Percentiles rank a stretch among this genome's conserved stretches.
phyloP scores from a whole-genome alignment of 306 rosid genomes.

The Vachellia collinsii region DNA sequence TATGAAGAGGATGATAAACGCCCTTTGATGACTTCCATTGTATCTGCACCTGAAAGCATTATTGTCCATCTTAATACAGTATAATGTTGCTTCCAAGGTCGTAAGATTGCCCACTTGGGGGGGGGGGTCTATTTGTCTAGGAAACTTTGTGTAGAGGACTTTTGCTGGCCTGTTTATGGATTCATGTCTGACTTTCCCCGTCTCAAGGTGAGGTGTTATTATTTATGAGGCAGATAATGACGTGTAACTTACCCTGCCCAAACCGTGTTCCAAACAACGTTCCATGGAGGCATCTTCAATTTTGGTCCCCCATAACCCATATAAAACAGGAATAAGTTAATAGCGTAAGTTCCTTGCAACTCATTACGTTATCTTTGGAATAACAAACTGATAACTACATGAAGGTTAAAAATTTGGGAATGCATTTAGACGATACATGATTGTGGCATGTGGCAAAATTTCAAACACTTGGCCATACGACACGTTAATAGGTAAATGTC shows the following conservation, averaged over 20 bases:
- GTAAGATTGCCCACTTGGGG: conserved; percentile 27
- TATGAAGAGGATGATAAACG: conserved; percentile 94
- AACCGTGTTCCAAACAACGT: not conserved
- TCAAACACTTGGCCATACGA: not conserved
- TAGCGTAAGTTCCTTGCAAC: not conserved
- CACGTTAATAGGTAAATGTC: not conserved
- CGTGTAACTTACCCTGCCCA: not conserved
- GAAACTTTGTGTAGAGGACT: conserved; percentile 10
- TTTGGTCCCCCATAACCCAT: not conserved
- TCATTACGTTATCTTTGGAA: not conserved
- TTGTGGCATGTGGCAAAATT: not conserved
- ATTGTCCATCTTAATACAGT: not conserved
- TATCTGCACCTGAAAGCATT: not conserved
- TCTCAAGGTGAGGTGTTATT: conserved; percentile 1
- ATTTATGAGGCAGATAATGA: conserved; percentile 3
- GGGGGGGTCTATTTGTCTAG: conserved; percentile 18
- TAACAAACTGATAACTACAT: not conserved
- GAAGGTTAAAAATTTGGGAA: not conserved
- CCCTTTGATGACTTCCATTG: conserved; percentile 53
- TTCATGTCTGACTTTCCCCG: conserved; percentile 26
- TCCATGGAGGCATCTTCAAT: not conserved
- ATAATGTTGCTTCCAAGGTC: conserved; percentile 30
- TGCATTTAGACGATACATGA: not conserved
- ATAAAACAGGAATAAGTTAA: not conserved
- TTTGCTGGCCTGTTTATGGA: conserved; percentile 3